Evolutionary conservation across 495 filamentous ascomycete genomes (phyloP).

Genomic region (Peziza echinospora): DNA sequence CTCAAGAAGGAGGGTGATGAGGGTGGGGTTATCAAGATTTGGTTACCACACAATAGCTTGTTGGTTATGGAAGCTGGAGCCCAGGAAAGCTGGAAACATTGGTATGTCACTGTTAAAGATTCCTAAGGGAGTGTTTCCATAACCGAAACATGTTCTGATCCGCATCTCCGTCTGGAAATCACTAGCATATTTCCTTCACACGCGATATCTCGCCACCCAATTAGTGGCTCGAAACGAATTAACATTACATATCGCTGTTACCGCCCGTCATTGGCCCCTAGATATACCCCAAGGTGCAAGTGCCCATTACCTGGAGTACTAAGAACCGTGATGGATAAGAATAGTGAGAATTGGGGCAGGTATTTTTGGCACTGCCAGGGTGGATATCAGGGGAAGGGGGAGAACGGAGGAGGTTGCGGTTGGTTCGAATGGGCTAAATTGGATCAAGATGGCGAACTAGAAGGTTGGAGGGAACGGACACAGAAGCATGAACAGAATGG

Average conservation of each 20-base stretch:
- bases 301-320: slow-evolving; percentile 39
- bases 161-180: too few relatives aligned
- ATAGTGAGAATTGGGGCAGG: slow-evolving; percentile 46
- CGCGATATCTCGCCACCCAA: slow-evolving; percentile 57
- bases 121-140: too few relatives aligned
- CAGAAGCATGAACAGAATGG: too few relatives aligned
- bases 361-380: slow-evolving; percentile 94
- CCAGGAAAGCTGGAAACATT: slow-evolving; percentile 66
- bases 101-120: slow-evolving; percentile 18
- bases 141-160: too few relatives aligned
- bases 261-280: slow-evolving; percentile 50
- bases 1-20: slow-evolving; percentile 39
- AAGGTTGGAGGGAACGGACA: not conserved
- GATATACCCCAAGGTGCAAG: slow-evolving; percentile 34
- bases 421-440: slow-evolving; percentile 86
- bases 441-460: slow-evolving; percentile 62
- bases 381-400: slow-evolving; percentile 50
- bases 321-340: slow-evolving; percentile 48
- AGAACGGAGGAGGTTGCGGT: slow-evolving; percentile 33
- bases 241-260: slow-evolving; percentile 92
- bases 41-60: slow-evolving; percentile 82
- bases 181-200: slow-evolving; percentile 42
- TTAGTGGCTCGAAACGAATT: slow-evolving; percentile 58
- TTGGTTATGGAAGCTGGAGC: slow-evolving; percentile 87
- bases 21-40: slow-evolving; percentile 72